Evolutionary conservation across 2,329 filamentous ascomycete species (phyloP), one percentile per base, ranked within the genome.

Genomic region (Talaromyces sp.): DNA sequence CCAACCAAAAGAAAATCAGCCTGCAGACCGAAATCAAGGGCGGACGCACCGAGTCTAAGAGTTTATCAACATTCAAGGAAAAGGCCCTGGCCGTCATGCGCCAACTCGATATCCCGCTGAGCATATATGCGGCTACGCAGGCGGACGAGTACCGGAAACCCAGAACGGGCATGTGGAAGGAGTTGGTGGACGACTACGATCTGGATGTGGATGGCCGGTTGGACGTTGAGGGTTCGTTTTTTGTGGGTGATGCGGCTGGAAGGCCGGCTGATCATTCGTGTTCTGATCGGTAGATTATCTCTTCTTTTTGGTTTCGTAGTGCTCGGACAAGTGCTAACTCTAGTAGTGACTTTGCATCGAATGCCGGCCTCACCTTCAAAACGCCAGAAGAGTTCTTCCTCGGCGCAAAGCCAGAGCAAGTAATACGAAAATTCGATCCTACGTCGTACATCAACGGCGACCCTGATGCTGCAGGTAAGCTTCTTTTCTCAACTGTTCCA

Each of bases 351-450:
- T 89, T 98, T 68, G 93, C 95, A 3, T 82, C 88, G 64, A 98
- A 99, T 70, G 78, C 93, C 13, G 91, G 91, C 4, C 85, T 99
- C 66, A 72, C 78, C 13, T 99, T 93, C 73, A 80, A 87, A 61
- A 96, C 93, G 0, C 95, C 95, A 0, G 95, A 99, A 71, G 93
- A 97, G 73, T 96, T 88, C 77, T 98, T 98, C 71, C 83, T 93
- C 0, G 82, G 83, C 1, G 84, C 91, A 67, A 70, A 83, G 27
- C 80, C 89, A 0, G 83, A 87, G 65, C 82, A 85, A 1, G 95
- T 91, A 70, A 75, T 76, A 10, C 82, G 90, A 60, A 79, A 84
- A 0, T 96, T 98, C 67, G 88, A 97, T 65, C 84, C 93, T 19
- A 76, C 77, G 1, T 73, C 79, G 3, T 87, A 88, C 68, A 76